Evolutionary conservation across 768 basidiomycete genomes (phyloP).

Genomic region (Tremella yokohamensis): DNA sequence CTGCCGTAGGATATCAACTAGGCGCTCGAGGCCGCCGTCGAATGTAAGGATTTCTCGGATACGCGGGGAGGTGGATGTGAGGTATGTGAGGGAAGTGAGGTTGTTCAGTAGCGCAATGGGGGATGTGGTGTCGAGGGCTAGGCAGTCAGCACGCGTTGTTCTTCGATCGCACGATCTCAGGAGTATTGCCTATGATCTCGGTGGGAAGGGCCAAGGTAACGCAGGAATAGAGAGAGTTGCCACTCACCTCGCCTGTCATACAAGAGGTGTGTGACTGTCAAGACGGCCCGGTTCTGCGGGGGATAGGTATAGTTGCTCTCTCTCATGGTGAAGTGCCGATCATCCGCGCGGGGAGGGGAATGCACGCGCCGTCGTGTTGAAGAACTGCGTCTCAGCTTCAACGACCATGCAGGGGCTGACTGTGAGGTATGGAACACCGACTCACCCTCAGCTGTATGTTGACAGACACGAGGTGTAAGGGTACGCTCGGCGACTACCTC

Average conservation of each 20-base stretch:
- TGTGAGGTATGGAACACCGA: too few species aligned
- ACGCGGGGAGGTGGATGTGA: conserved; percentile 93
- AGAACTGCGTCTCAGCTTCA: too few species aligned
- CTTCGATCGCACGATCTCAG: background rate
- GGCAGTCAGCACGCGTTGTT: background rate
- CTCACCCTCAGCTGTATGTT: too few species aligned
- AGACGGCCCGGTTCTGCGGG: conserved; percentile 87
- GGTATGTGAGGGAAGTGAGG: conserved; percentile 88
- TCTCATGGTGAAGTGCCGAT: conserved; percentile 60
- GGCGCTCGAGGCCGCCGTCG: conserved; percentile 94
- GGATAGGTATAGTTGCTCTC: conserved; percentile 95
- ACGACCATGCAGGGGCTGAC: too few species aligned
- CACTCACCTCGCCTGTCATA: conserved; percentile 87
- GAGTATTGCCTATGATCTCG: background rate
- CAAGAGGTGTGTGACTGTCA: conserved; percentile 88
- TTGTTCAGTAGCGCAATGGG: conserved; percentile 73
- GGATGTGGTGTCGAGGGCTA: conserved; percentile 53
- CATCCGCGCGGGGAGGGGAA: background rate
- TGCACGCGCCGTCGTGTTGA: too few species aligned
- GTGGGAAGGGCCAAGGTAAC: too few species aligned
- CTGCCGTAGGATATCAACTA: conserved; percentile 85
- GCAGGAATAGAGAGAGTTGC: background rate
- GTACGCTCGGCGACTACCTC: too few species aligned
- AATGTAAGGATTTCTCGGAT: conserved; percentile 98
- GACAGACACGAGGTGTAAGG: too few species aligned